These are phyloP conservation scores for Dacryopinax primogenitus DNA, from an alignment of 768 basidiomycete genomes.

Conservation along the genomic window DNA sequence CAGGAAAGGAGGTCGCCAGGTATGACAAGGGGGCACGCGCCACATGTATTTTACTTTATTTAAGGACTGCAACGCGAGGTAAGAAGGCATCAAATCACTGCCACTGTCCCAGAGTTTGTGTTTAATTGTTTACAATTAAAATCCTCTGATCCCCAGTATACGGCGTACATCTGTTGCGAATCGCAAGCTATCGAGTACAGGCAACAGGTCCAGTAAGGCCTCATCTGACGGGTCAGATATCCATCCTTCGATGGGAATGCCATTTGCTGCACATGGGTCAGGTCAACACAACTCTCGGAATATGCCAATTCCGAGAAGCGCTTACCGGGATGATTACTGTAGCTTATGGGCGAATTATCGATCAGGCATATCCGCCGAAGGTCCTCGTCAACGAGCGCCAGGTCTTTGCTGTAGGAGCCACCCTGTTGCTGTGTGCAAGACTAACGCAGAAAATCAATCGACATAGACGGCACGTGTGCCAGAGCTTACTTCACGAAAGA, in stretches of 20 bases:
- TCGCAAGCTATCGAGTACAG: constrained; percentile 86
- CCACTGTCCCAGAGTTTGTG: too few relatives aligned
- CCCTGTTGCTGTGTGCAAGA: constrained; percentile 86
- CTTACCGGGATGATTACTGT: constrained; percentile 83
- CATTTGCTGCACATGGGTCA: constrained; percentile 55
- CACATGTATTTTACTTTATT: too few relatives aligned
- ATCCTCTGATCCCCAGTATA: constrained; percentile 58
- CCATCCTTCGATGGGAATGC: constrained; percentile 99
- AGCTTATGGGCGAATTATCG: constrained; percentile 91
- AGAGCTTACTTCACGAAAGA: constrained; percentile 80
- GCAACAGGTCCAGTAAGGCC: constrained; percentile 86
- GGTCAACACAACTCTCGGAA: neutral
- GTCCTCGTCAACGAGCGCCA: constrained; percentile 76
- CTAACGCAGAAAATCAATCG: constrained; percentile 29
- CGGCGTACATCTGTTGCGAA: constrained; percentile 93
- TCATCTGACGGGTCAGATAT: constrained; percentile 94
- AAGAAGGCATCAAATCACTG: too few relatives aligned
- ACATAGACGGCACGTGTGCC: neutral
- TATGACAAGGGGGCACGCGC: too few relatives aligned
- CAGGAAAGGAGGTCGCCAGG: neutral
- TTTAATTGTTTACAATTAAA: constrained; percentile 15
- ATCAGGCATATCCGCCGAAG: constrained; percentile 86
- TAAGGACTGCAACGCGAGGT: neutral
- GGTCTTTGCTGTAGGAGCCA: constrained; percentile 89
- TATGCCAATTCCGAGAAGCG: constrained; percentile 8